Evolutionary conservation across 257 asterid genomes (phyloP), one percentile per base, ranked within the genome.

Genomic region (Rehmannia glutinosa): DNA sequence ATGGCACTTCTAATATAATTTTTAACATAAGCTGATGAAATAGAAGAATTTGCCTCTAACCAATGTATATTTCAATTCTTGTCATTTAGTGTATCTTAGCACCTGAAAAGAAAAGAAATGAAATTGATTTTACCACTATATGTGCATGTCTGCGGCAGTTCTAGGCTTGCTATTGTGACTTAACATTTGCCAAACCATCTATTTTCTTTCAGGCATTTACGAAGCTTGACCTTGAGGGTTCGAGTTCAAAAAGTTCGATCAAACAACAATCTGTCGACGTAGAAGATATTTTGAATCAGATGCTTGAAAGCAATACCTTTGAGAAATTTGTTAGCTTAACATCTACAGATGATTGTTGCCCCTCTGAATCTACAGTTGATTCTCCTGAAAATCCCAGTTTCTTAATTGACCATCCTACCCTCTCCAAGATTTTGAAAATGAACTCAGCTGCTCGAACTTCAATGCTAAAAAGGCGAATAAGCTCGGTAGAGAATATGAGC

Each of bases 401-500:
- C 30, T 66, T 15, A 51, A 62, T 16, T 24, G 78, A 83, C 56
- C 13, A 38, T 52, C 97, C 95, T 12, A 74, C 91, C 78, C 62
- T 93, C 73, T 82, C 95, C 8, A 57, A 20, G 30, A 76, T 93
- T 58, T 55, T 82, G 75, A 75, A 70, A 56, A 84, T 90, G 96
- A 84, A 83, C 20, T 74, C 92, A 39, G 90, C 91, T 43, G 80
- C 92, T 61, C 91, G 96, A 67, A 86, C 82, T 46, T 74, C 87
- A 6, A 68, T 71, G 88, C 79, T 93, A 69, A 90, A 82, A 71
- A 85, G 75, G 77, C 79, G 73, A 30, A 85, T 93, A 75, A 75
- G 69, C 47, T 32, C 80, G 57, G 43, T 81, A 15, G 84, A 82
- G 86, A 77, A 69, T 24, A 50, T 59, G 79, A 79, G 73, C 75